Conservation (phyloP, 371 early-diverging fungal genomes). For the Phascolomyces articulosus region DNA sequence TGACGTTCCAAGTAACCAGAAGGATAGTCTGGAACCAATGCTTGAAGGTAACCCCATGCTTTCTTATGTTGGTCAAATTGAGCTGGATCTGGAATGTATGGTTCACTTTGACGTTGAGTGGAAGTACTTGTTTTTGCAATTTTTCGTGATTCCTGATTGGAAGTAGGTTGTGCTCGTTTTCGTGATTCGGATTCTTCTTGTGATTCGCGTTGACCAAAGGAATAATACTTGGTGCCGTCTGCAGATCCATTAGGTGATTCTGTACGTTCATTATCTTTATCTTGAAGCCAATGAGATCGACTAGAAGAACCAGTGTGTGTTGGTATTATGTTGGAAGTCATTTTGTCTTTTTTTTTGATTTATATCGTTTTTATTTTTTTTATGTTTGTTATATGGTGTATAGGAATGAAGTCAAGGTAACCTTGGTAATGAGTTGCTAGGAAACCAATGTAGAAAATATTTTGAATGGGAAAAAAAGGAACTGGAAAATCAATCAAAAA, state of each 20-base stretch:
- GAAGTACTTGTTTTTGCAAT: not conserved
- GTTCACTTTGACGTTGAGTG: not conserved
- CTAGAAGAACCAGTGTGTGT: not conserved
- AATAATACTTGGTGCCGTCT: not conserved
- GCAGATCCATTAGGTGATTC: not conserved
- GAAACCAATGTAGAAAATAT: no score
- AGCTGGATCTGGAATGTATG: constrained; percentile 16
- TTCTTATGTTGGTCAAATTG: constrained; percentile 27
- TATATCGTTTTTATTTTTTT: no score
- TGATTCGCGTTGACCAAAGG: not conserved
- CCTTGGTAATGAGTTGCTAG: no score
- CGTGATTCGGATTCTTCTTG: not conserved
- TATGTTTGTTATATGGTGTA: no score
- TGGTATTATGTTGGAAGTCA: not conserved
- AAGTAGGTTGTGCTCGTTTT: not conserved
- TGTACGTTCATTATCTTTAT: not conserved
- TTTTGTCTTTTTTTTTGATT: no score
- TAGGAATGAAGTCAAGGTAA: no score
- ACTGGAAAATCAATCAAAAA: no score
- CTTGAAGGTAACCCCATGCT: constrained; percentile 62
- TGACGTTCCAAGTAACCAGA: constrained; percentile 26
- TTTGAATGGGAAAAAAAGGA: no score
- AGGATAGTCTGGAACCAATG: constrained; percentile 37
- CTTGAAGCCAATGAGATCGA: not conserved
- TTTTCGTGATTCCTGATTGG: not conserved